Evolutionary conservation across 2,329 filamentous ascomycete species (phyloP), one percentile per base, ranked within the genome.

Genomic region (Juglanconis juglandina): DNA sequence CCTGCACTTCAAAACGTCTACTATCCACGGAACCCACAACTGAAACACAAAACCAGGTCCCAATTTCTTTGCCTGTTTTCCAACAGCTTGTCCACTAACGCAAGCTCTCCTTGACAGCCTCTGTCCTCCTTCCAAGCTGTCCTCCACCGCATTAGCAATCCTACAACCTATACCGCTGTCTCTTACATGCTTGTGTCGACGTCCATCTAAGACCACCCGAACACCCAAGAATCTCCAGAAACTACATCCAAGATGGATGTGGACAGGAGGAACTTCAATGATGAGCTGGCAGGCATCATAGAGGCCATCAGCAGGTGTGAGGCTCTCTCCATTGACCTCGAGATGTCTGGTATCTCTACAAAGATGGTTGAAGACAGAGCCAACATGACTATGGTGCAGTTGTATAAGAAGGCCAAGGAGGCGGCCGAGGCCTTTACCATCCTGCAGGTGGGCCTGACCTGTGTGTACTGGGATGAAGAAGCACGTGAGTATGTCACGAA

Each of bases 391-490:
- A 37, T 66, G 2, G 58, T 68, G 9, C 53, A 69, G 2, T 58
- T 56, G 4, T 78, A 77, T 53, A 50, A 64, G 3, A 50, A 63
- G 8, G 67, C 68, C 46, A 72, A 64, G 47, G 62, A 65, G 8
- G 71, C 68, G 1, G 71, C 73, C 1, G 62, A 68, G 10, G 67
- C 59, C 1, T 76, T 71, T 54, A 68, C 70, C 32, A 65, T 75
- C 9, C 55, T 77, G 2, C 71, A 77, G 55, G 49, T 77, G 7
- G 75, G 75, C 5, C 54, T 77, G 30, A 76, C 73, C 0, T 76
- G 71, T 39, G 47, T 73, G 33, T 55, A 35, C 3, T 68, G 66
- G 53, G 47, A 66, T 1, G 52, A 58, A 6, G 13, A 54, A 1
- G 49, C n/a, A 3, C 54, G 64, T 60, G 56, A 56, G 1, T 71